Conservation (phyloP, 1,139 yeast genomes). For the Cylindricascospora bacillispora region DNA sequence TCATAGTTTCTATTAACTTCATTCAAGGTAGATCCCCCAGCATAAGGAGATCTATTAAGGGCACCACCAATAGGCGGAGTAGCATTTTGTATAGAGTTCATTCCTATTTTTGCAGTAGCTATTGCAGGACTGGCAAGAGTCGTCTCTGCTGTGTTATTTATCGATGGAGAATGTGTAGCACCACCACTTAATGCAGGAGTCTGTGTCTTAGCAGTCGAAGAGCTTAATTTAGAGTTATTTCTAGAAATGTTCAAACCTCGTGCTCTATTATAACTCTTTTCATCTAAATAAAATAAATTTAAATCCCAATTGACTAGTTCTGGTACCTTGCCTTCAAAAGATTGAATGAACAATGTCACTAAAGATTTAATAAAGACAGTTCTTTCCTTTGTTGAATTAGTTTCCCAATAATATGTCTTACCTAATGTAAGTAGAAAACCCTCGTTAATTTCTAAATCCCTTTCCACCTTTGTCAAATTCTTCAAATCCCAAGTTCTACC, state of each 20-base stretch:
- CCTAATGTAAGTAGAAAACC: constrained; percentile 57
- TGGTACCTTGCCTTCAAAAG: constrained; percentile 60
- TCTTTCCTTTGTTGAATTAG: constrained; percentile 56
- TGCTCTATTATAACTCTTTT: constrained; percentile 26
- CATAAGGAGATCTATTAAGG: constrained; percentile 15
- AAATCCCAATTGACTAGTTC: constrained; percentile 38
- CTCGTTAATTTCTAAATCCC: constrained; percentile 36
- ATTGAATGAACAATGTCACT: constrained; percentile 51
- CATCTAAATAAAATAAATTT: constrained; percentile 27
- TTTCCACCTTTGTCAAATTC: constrained; percentile 48
- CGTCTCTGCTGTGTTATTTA: background rate
- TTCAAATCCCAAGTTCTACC: constrained; percentile 90
- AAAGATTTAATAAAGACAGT: constrained; percentile 51
- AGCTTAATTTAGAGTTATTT: background rate
- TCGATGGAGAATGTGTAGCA: background rate
- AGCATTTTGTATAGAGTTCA: constrained; percentile 2
- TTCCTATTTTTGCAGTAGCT: too few relatives aligned
- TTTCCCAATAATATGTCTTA: constrained; percentile 79
- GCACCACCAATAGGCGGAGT: too few relatives aligned
- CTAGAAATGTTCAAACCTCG: constrained; percentile 7
- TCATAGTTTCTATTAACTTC: constrained; percentile 11
- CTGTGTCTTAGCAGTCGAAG: background rate
- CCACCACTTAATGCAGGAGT: background rate
- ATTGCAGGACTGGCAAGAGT: too few relatives aligned
- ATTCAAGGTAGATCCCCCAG: constrained; percentile 12